Conservation (phyloP, 495 filamentous ascomycete species). For the Penicillium lagena region DNA sequence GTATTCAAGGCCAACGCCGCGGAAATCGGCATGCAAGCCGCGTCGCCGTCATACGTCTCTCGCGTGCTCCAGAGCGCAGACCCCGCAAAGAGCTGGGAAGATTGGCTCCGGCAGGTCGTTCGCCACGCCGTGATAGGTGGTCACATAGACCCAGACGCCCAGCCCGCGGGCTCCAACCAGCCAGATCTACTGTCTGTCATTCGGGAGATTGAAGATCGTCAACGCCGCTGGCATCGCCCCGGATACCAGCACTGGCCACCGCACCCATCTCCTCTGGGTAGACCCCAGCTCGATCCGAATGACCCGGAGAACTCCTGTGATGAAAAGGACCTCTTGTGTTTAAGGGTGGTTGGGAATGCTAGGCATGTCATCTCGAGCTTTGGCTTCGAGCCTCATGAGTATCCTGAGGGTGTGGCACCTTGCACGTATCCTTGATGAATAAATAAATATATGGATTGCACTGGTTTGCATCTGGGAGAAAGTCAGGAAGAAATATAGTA, state of each 20-base stretch:
- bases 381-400: constrained; percentile 35
- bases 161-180: constrained; percentile 14
- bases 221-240: constrained; percentile 35
- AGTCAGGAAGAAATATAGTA: too few relatives aligned
- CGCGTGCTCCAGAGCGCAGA: constrained; percentile 19
- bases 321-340: constrained; percentile 31
- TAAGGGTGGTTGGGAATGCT: constrained; percentile 32
- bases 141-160: constrained; percentile 12
- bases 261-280: too few relatives aligned
- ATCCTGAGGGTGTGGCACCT: constrained; percentile 23
- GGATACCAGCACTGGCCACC: constrained; percentile 11
- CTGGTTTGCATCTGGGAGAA: background rate
- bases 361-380: constrained; percentile 34
- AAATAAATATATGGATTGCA: background rate
- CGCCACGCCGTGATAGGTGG: constrained; percentile 33
- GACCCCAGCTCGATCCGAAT: background rate
- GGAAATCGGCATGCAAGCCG: constrained; percentile 30
- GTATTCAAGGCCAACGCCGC: constrained; percentile 27
- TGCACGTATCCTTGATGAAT: background rate
- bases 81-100: constrained; percentile 24
- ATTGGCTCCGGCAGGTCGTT: constrained; percentile 34
- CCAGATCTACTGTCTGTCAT: constrained; percentile 31
- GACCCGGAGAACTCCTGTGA: constrained; percentile 5
- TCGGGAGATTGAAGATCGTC: constrained; percentile 34
- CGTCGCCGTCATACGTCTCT: constrained; percentile 24